A percentile compares a stretch with the other conserved stretches of the same genome.
Evolutionary conservation across 2,329 filamentous ascomycete genomes (phyloP).

Genomic region (Podosphaera xanthii): DNA sequence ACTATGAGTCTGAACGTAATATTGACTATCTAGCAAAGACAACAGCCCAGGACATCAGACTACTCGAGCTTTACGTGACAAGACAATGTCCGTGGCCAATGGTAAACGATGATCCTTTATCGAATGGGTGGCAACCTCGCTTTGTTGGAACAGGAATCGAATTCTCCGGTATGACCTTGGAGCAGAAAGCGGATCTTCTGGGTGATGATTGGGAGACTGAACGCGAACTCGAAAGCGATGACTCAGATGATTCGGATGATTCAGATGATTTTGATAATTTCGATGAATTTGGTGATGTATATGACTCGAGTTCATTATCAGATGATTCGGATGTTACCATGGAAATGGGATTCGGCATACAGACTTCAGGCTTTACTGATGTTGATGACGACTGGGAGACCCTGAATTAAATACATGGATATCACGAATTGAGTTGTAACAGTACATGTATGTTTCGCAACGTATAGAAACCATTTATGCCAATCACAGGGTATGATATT

Average conservation of each 20-base stretch:
- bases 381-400: too few species aligned
- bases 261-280: not conserved
- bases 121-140: not conserved
- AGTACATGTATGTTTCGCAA: too few species aligned
- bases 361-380: too few species aligned
- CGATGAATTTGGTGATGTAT: not conserved
- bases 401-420: too few species aligned
- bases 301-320: not conserved
- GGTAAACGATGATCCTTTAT: not conserved
- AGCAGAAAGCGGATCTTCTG: not conserved
- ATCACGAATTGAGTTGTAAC: too few species aligned
- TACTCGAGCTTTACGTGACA: not conserved
- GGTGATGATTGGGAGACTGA: conserved; percentile 1
- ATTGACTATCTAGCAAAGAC: too few species aligned
- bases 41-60: not conserved
- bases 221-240: not conserved
- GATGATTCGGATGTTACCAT: too few species aligned
- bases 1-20: too few species aligned
- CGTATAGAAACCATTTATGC: too few species aligned
- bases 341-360: too few species aligned
- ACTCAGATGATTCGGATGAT: not conserved
- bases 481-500: too few species aligned
- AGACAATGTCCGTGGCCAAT: conserved; percentile 1
- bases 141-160: not conserved
- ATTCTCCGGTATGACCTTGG: not conserved